phyloP scores from a whole-genome alignment of 345 rosid genomes.

The Melaleuca quinquenervia region DNA sequence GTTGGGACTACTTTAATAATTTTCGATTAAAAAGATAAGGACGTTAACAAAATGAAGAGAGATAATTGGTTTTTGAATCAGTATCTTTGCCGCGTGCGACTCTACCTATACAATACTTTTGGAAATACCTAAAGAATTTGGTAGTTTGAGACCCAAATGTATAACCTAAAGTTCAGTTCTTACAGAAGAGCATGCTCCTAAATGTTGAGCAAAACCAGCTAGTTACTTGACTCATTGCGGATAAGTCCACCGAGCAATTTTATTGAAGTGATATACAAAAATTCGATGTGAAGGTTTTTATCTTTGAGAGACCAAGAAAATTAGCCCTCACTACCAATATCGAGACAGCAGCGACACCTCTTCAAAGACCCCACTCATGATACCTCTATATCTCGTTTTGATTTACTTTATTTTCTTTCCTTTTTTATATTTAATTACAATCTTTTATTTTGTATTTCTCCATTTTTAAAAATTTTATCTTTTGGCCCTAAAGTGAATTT shows the following conservation, averaged over 20 bases:
- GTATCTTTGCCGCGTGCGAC: neutral
- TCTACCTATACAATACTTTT: neutral
- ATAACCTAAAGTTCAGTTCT: neutral
- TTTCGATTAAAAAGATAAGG: neutral
- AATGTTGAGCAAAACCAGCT: neutral
- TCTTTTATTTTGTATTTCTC: no score
- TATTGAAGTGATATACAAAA: neutral
- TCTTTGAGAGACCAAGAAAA: no score
- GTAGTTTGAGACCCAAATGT: neutral
- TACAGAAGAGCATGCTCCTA: neutral
- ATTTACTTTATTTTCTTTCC: neutral
- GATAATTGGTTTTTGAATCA: neutral
- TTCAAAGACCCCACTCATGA: neutral
- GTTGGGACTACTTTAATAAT: neutral
- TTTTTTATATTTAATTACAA: neutral
- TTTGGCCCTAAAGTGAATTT: neutral
- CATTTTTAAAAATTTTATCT: neutral
- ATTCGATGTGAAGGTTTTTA: neutral
- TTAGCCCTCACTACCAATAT: no score
- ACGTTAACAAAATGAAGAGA: neutral
- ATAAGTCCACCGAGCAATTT: neutral
- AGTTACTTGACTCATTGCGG: neutral
- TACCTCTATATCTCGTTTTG: neutral
- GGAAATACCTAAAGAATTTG: neutral
- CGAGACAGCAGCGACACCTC: no score